Evolutionary conservation across 495 filamentous ascomycete genomes (phyloP).

Genomic region (Neurospora sp.): DNA sequence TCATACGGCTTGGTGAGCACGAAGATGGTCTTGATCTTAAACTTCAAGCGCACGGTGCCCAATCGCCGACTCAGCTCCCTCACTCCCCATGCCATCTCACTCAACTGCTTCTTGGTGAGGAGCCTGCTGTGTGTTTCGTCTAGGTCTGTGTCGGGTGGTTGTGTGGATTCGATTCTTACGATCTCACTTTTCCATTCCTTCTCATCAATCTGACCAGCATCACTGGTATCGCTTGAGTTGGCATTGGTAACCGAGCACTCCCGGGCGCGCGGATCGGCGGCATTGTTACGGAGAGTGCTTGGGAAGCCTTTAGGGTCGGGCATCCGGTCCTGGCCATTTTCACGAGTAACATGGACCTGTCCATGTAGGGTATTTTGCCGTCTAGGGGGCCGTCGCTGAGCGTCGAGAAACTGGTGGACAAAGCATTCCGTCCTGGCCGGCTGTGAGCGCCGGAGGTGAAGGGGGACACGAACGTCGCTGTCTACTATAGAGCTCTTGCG

Average conservation of each 20-base stretch:
- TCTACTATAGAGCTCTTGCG: conserved; percentile 76
- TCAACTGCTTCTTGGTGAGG: conserved; percentile 84
- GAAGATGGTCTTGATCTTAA: conserved; percentile 75
- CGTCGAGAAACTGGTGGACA: conserved; percentile 70
- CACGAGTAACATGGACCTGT: conserved; percentile 15
- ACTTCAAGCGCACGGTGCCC: conserved; percentile 64
- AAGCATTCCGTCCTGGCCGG: conserved; percentile 57
- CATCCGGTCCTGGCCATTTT: conserved; percentile 15
- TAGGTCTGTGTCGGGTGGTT: conserved; percentile 2
- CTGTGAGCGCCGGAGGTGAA: conserved; percentile 34
- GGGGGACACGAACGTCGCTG: conserved; percentile 33
- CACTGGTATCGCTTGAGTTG: not conserved
- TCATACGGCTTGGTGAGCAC: conserved; percentile 85
- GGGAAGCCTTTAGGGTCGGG: conserved; percentile 27
- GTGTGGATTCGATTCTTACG: conserved; percentile 10
- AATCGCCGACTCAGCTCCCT: conserved; percentile 81
- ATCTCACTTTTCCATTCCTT: conserved; percentile 31
- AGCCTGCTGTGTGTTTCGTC: conserved; percentile 41
- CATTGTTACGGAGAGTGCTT: not conserved
- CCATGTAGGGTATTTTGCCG: not conserved
- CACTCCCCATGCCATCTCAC: conserved; percentile 93
- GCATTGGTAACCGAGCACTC: not conserved
- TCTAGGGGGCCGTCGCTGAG: conserved; percentile 23
- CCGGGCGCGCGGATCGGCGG: not conserved
- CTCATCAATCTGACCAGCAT: conserved; percentile 34